Conservation (phyloP, 345 rosid genomes). For the Populus nigra region DNA sequence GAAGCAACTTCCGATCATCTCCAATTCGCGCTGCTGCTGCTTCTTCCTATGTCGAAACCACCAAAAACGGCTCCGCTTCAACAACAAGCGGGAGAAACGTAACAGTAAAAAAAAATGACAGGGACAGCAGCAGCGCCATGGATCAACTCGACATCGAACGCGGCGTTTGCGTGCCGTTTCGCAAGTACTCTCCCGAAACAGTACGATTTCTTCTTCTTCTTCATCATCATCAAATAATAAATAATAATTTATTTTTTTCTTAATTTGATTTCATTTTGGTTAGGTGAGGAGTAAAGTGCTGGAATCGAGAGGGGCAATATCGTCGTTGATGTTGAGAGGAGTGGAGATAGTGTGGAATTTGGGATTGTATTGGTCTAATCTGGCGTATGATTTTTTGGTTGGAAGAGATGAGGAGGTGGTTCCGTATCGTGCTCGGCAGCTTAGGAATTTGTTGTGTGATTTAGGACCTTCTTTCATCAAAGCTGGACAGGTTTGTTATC, state of each 20-base stretch:
- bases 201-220: slow-evolving; percentile 41
- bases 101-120: neutral
- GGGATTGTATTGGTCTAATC: slow-evolving; percentile 85
- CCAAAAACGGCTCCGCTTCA: neutral
- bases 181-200: slow-evolving; percentile 92
- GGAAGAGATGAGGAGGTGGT: slow-evolving; percentile 95
- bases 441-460: slow-evolving; percentile 85
- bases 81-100: neutral
- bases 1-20: neutral
- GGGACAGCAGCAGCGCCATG: slow-evolving; percentile 38
- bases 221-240: neutral
- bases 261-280: neutral
- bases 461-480: slow-evolving; percentile 96
- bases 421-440: slow-evolving; percentile 86
- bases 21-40: neutral
- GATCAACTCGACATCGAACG: slow-evolving; percentile 93
- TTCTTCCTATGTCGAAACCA: neutral
- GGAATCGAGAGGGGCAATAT: slow-evolving; percentile 67
- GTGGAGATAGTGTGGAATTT: slow-evolving; percentile 90
- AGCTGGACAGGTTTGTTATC: slow-evolving; percentile 78
- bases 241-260: slow-evolving; percentile 3
- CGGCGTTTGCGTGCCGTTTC: slow-evolving; percentile 93
- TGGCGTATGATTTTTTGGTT: slow-evolving; percentile 74
- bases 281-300: slow-evolving; percentile 84
- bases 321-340: slow-evolving; percentile 69